Evolutionary conservation across 345 rosid species (phyloP).

Genomic region (Boechera divaricarpa): DNA sequence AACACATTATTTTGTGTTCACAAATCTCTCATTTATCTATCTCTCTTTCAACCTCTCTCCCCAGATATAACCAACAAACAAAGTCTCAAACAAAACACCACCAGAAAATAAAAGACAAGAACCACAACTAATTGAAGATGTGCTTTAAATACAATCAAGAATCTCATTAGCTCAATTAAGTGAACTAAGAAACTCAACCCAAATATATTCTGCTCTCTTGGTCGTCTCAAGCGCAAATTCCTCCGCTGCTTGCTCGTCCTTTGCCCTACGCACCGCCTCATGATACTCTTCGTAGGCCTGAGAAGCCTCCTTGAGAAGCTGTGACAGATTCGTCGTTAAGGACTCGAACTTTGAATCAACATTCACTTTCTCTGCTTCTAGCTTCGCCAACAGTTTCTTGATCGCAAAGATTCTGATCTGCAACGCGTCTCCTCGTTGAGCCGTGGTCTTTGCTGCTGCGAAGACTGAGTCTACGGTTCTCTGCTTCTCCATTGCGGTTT

Average conservation of each 20-base stretch:
- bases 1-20: slow-evolving; percentile 23
- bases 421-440: slow-evolving; percentile 41
- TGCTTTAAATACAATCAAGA: slow-evolving; percentile 38
- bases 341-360: slow-evolving; percentile 37
- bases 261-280: slow-evolving; percentile 42
- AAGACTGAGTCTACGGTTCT: slow-evolving; percentile 31
- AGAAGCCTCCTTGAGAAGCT: slow-evolving; percentile 46
- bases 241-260: slow-evolving; percentile 46
- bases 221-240: slow-evolving; percentile 46
- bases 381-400: slow-evolving; percentile 45
- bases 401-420: slow-evolving; percentile 37
- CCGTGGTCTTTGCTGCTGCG: slow-evolving; percentile 21
- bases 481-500: slow-evolving; percentile 48
- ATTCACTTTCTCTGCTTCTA: slow-evolving; percentile 40
- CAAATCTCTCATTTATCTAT: slow-evolving; percentile 19
- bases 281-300: slow-evolving; percentile 43
- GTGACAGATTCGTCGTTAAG: slow-evolving; percentile 22
- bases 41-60: slow-evolving; percentile 39
- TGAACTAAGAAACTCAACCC: slow-evolving; percentile 47
- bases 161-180: slow-evolving; percentile 48
- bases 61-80: slow-evolving; percentile 43
- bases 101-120: slow-evolving; percentile 39
- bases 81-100: slow-evolving; percentile 42
- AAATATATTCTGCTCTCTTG: slow-evolving; percentile 44
- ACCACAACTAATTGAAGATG: slow-evolving; percentile 36